Evolutionary conservation across 2,329 filamentous ascomycete genomes (phyloP), one percentile per base, ranked within the genome.

Genomic region (Stenocarpella maydis): DNA sequence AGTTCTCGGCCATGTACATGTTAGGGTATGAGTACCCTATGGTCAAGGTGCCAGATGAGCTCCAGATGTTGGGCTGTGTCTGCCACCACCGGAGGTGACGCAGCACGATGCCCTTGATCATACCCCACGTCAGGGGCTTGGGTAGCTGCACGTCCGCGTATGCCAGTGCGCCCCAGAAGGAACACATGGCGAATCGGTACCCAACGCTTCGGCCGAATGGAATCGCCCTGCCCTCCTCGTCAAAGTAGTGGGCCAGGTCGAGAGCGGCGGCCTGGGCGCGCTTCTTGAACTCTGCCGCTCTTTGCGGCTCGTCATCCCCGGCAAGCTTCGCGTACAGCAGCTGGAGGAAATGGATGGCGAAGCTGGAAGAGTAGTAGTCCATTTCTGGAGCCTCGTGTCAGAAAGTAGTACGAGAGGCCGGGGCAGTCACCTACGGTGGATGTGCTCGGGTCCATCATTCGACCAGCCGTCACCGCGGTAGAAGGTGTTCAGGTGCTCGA

Each of bases 141-240:
- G 92, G 91, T 6, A 94, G 84, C 65, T 93, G 90, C 63, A 94
- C 89, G 73, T 90, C 90, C 4, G 92, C 91, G 74, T 93, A 94
- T 1, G 91, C 92, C 34, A 94, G 80, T 0, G 92, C 90, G 15
- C 91, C 90, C 92, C 92, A 95, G 80, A 95, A 95, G 0, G 89
- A 91, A n/a, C 91, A 90, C 89, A 94, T 94, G 60, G 91, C 92
- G 78, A 94, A 95, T n/a, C 92, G 88, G 77, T 95, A 95, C 8
- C 91, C 92, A 61, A 95, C 86, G 65, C 90, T 93, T 58, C 92
- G 87, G 4, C 92, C 92, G 73, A 94, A 95, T 0, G 92, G 92
- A 64, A 94, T 92, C 1, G 91, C 86, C 28, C 91, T 85, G 6
- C 90, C 92, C 77, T 92, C 86, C 10, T 88, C 84, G 74, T 93